Base-by-base conservation (phyloP, 345 rosid genomes). In the Eucalyptus shirleyi region DNA sequence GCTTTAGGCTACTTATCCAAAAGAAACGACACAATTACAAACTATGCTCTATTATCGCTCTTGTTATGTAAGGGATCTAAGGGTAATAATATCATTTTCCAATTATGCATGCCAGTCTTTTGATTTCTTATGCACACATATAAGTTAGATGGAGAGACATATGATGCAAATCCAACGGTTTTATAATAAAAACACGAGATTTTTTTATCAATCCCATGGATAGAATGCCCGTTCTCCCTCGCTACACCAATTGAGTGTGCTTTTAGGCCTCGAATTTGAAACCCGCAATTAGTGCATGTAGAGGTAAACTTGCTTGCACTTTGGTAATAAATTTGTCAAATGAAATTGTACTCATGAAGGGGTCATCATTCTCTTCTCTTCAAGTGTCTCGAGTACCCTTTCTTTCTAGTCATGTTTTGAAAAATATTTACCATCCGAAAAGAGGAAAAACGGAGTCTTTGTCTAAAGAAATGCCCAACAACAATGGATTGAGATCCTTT, bases 181-280 rank as follows among this genome's bases (percentile, higher is more conserved):
- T 9, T 6, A 19, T 2, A 0, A 34, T 34, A 12, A 34, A 34
- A 34, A 17, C 44, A 9, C 7, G 15, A 34, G 6, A 69, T 18
- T 34, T 37, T 34, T 32, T 10, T 4, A 0, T 37, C 0, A 0
- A 37, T 8, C 2, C 5, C 82, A 37, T 34, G 1, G 1, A 34
- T 72, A 9, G 1, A 72, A 34, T 72, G 6, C 26, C 2, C 0
- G 0, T 34, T 3, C 14, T 19, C 45, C 44, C 8, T 19, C 3
- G 44, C 8, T 34, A 34, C 2, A 2, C 44, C 13, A 5, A 5
- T 9, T 6, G 2, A 8, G 81, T 0, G 3, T 40, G 6, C 44
- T 37, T 19, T 69, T 32, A 34, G 6, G 81, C 44, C 8, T 69
- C 2, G 0, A 5, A 69, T 69, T 69, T 0, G 4, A 69, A 69